Base-by-base conservation (phyloP, 2,329 filamentous ascomycete species). In the Chrysoporthe austroafricana region DNA sequence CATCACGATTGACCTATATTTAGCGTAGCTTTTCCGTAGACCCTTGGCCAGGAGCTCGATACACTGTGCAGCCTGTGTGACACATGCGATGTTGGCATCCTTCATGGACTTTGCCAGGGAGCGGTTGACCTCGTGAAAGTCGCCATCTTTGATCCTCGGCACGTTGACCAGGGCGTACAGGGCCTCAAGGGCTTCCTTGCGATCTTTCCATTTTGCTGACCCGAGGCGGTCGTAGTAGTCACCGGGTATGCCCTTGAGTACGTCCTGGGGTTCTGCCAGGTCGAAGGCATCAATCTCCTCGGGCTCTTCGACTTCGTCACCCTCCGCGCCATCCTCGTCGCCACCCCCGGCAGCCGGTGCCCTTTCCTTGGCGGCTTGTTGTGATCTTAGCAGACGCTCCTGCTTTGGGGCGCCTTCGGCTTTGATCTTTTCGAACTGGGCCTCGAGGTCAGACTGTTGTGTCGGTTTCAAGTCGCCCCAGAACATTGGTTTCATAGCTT, bases 401-500 rank as follows among this genome's bases (percentile, higher is more conserved):
- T 97, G 96, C 77, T 97, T 97, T 5, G 96, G 93, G 2, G 91
- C 74, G 0, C 91, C 87, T 71, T 98, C 95, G 44, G 92, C 87
- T 77, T 97, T 97, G 76, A 97, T 87, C 73, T 93, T 94, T 74
- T 98, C 96, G 71, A 99, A 99, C 62, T 97, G 87, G 50, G 94
- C 92, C 76, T 99, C 96, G 66, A 99, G 82, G 76, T 99, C 96
- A 70, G 90, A 89, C 78, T 99, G 96, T 76, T 99, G 96, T 0
- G 97, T 95, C 0, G 95, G 91, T 78, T 99, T 99, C 70, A 99
- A 80, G 68, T 99, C 96, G 57, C 87, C 89, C 94, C 96, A 99
- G 78, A 99, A 98, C 79, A 98, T 91, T 48, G 95, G 93, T 78
- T 99, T 99, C 90, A 99, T 97, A 13, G 95, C 95, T 71, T 99